Evolutionary conservation across 1,139 yeast genomes (phyloP), one percentile per base, ranked within the genome.

Genomic region (Pichia sp.): DNA sequence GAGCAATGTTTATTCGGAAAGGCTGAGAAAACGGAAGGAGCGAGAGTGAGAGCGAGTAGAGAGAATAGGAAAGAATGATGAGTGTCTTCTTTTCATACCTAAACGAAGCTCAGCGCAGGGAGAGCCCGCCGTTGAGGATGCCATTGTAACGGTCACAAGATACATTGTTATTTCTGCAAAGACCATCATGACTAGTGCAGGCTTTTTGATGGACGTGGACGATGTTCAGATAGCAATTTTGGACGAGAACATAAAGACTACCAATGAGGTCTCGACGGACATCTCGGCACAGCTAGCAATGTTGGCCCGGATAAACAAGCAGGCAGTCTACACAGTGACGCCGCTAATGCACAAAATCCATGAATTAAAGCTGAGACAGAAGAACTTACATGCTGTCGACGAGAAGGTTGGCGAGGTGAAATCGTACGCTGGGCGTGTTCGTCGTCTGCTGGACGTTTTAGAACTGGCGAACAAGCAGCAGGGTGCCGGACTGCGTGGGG

Each of bases 161-260:
- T 23, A 23, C 26, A 23, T 23, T 23, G 26, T 23, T 23, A 23
- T 23, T 23, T 23, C 26, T 23, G 26, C 19, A 23, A 16, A 32
- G 41, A 7, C n/a, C 29, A 47, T 41, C 19, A 47, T 51, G 36
- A 16, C 50, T 16, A 44, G 32, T 8, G 16, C 31, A 4, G 29
- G 23, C 48, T 41, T 29, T 8, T 23, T 26, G 23, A 52, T 52
- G 56, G 93, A 86, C 64, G 75, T 83, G 1, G 95, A 88, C 65
- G 95, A 87, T 67, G 92, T 95, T 2, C 97, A 90, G 63, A 84
- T 89, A 49, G 84, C 90, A 2, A 90, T 90, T 8, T 75, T 90
- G 45, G 87, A 87, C 55, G 95, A 87, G 64, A 85, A 87, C 55
- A 74, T 90, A 40, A 70, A 76, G 51, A 78, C 80, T 56, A 81